Evolutionary conservation across 345 rosid species (phyloP).

Genomic region (Limnanthes douglasii): DNA sequence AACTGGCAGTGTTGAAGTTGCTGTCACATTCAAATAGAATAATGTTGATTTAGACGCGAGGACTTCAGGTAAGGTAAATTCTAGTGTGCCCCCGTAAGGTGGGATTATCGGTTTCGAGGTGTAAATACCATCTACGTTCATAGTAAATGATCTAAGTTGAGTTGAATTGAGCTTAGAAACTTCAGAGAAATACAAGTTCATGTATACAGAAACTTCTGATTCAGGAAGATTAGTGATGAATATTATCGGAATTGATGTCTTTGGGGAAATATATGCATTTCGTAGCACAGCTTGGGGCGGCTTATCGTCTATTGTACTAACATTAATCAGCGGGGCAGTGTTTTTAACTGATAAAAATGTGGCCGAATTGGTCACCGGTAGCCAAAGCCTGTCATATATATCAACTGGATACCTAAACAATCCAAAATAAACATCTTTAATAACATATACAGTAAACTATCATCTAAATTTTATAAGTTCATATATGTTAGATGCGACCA

Average conservation of each 20-base stretch:
- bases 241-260: slow-evolving; percentile 1
- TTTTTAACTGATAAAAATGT: slow-evolving; percentile 4
- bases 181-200: slow-evolving; percentile 34
- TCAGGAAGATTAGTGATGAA: slow-evolving; percentile 11
- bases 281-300: slow-evolving; percentile 22
- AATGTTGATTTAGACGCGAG: slow-evolving; percentile 15
- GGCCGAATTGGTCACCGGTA: slow-evolving; percentile 6
- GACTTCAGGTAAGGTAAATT: slow-evolving; percentile 3
- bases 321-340: slow-evolving; percentile 2
- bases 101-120: slow-evolving; percentile 11
- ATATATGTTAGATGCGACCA: too few species aligned
- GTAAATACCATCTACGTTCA: slow-evolving; percentile 7
- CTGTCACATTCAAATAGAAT: slow-evolving; percentile 15
- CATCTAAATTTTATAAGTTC: too few species aligned
- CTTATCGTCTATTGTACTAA: slow-evolving; percentile 8
- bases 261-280: slow-evolving; percentile 18
- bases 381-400: slow-evolving; percentile 26
- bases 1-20: slow-evolving; percentile 29
- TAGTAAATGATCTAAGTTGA: slow-evolving; percentile 19
- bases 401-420: slow-evolving; percentile 12
- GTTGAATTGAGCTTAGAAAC: slow-evolving; percentile 16
- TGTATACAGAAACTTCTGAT: slow-evolving; percentile 6
- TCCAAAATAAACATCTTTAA: too few species aligned
- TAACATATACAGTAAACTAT: too few species aligned
- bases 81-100: slow-evolving; percentile 10